These are phyloP conservation scores for Picochlorum costavermella DNA, from an alignment of 139 green algal species.

Conservation along the genomic window DNA sequence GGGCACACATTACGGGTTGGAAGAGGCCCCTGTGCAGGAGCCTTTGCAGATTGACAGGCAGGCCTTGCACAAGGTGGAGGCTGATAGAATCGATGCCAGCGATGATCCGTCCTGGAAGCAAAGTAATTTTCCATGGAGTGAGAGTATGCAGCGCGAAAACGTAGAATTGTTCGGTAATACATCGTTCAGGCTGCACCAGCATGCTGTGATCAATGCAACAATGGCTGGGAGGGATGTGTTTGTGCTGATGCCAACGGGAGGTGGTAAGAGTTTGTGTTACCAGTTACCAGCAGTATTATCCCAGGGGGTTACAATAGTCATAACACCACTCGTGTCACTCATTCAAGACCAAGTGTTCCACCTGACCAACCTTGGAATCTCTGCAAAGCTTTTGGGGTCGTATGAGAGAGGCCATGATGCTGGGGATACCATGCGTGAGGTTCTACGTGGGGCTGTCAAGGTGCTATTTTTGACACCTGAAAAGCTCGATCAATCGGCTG, in stretches of 20 bases:
- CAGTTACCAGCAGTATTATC: slow-evolving; percentile 64
- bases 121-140: slow-evolving; percentile 33
- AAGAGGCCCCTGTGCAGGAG: background rate
- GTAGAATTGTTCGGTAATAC: slow-evolving; percentile 53
- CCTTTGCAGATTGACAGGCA: background rate
- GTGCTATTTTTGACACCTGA: slow-evolving; percentile 89
- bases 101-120: slow-evolving; percentile 13
- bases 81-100: background rate
- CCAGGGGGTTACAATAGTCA: slow-evolving; percentile 55
- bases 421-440: slow-evolving; percentile 6
- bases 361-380: slow-evolving; percentile 46
- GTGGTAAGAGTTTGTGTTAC: slow-evolving; percentile 71
- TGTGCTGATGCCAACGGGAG: slow-evolving; percentile 81
- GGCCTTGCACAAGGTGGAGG: background rate
- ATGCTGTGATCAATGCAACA: slow-evolving; percentile 67
- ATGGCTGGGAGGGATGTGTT: slow-evolving; percentile 63
- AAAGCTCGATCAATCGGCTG: slow-evolving; percentile 46
- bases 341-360: slow-evolving; percentile 80
- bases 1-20: background rate
- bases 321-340: slow-evolving; percentile 72
- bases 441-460: slow-evolving; percentile 30
- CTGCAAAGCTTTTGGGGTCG: slow-evolving; percentile 18
- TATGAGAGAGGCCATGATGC: slow-evolving; percentile 7
- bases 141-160: slow-evolving; percentile 27
- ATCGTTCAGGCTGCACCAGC: slow-evolving; percentile 63